Evolutionary conservation across 1,284 basidiomycete species (phyloP), one percentile per base, ranked within the genome.

Genomic region (Cryptococcus sp.): DNA sequence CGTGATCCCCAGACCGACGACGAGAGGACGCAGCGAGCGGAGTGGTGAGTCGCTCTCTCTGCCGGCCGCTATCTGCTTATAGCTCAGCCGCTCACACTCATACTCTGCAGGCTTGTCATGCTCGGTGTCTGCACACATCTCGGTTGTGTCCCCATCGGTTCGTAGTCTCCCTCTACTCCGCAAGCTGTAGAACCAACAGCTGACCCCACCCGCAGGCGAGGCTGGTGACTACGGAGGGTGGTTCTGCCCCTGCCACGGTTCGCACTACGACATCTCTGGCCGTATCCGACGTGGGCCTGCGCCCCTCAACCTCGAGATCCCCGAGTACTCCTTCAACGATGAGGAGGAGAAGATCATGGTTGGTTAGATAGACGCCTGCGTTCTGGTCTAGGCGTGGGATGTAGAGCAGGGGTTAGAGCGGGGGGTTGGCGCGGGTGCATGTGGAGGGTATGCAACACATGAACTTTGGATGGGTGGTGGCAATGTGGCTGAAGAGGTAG

Each of bases 181-280:
- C 52, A 24, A 38, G 20, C 20, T n/a, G 13, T 9, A 33, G 28
- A 33, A 33, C 28, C 28, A 33, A 33, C 28, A 33, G 28, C 28
- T 33, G 28, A 33, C 28, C 28, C 28, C 28, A 33, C 18, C 23
- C 24, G 4, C 47, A 72, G 90, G 91, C 67, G 93, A 98, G 80
- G 88, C 93, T 60, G 94, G 95, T 78, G 95, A 98, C 79, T 99
- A 84, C 76, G 94, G 94, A 80, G 95, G 93, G 79, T 97, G 93
- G 93, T 95, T 95, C 86, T 93, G 90, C 82, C 91, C 91, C 55
- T 96, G 92, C 83, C 95, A 98, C 79, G 95, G 96, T 77, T 98
- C 94, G 57, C 94, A 98, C 78, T 96, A 98, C 79, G 90, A 78
- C 63, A 76, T 77, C 56, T 78, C 91, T 69, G 93, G 94, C 65